These are phyloP conservation scores for Colletotrichum incanum DNA, from an alignment of 2,329 filamentous ascomycete genomes.

Conservation along the genomic window DNA sequence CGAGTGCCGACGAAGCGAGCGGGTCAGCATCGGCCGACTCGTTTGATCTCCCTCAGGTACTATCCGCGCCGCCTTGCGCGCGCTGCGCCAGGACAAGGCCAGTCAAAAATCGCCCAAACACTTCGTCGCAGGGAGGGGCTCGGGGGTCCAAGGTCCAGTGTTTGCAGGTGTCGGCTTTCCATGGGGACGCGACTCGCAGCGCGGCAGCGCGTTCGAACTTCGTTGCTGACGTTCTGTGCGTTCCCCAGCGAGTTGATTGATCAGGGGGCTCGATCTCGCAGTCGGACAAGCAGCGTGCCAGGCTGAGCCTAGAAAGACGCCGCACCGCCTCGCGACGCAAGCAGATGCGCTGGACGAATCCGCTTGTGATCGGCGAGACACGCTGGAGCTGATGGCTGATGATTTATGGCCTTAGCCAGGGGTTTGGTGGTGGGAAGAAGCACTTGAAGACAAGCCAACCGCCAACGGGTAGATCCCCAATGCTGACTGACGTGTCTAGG, in stretches of 20 bases:
- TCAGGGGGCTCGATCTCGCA: constrained; percentile 5
- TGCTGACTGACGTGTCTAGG: constrained; percentile 25
- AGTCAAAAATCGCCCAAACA: constrained; percentile 17
- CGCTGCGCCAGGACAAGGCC: constrained; percentile 18
- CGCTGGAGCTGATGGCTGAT: constrained; percentile 16
- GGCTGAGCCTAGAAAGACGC: constrained; percentile 26
- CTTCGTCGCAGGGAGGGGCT: not conserved
- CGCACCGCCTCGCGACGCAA: constrained; percentile 33
- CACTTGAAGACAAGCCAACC: constrained; percentile 27
- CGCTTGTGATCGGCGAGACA: constrained; percentile 39
- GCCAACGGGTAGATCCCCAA: constrained; percentile 33
- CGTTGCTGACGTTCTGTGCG: constrained; percentile 21
- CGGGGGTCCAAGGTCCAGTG: constrained; percentile 8
- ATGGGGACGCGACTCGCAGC: constrained; percentile 5
- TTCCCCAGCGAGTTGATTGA: not conserved
- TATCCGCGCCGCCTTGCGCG: not conserved
- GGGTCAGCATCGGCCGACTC: constrained; percentile 17
- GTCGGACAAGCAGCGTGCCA: constrained; percentile 21
- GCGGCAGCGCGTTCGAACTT: constrained; percentile 2
- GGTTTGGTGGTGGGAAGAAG: constrained; percentile 14
- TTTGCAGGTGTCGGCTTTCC: constrained; percentile 33
- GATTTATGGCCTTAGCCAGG: constrained; percentile 36
- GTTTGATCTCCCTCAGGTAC: constrained; percentile 30
- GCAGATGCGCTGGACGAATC: constrained; percentile 29
- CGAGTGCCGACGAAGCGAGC: constrained; percentile 36